phyloP scores from a whole-genome alignment of 441 rosid species.

The Sinapis alba region DNA sequence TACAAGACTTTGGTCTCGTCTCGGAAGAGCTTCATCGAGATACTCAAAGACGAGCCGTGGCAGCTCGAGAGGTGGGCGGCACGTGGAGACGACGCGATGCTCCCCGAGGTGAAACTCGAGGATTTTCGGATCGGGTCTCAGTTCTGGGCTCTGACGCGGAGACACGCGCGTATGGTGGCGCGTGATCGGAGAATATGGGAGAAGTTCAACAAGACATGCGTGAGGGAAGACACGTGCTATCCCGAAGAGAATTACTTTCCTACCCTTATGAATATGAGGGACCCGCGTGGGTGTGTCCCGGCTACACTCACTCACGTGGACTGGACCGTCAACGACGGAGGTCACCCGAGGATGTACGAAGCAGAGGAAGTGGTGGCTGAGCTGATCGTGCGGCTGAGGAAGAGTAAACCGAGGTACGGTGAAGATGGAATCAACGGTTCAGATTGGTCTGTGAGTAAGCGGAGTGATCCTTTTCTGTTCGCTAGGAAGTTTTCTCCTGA shows the following conservation, averaged over 20 bases:
- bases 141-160: slow-evolving; percentile 75
- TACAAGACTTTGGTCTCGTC: slow-evolving; percentile 44
- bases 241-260: slow-evolving; percentile 80
- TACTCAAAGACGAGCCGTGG: slow-evolving; percentile 56
- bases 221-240: slow-evolving; percentile 54
- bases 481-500: slow-evolving; percentile 66
- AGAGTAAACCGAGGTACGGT: slow-evolving; percentile 54
- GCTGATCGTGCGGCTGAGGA: slow-evolving; percentile 48
- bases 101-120: slow-evolving; percentile 66
- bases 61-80: slow-evolving; percentile 72
- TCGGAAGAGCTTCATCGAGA: slow-evolving; percentile 67
- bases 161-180: slow-evolving; percentile 67
- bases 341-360: slow-evolving; percentile 73
- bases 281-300: slow-evolving; percentile 57
- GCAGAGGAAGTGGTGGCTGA: slow-evolving; percentile 54
- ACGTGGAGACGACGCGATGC: slow-evolving; percentile 68
- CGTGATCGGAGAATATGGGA: slow-evolving; percentile 58
- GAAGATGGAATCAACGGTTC: slow-evolving; percentile 54
- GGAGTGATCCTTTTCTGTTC: slow-evolving; percentile 57
- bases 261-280: slow-evolving; percentile 65
- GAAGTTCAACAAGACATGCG: slow-evolving; percentile 64
- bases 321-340: slow-evolving; percentile 52
- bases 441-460: slow-evolving; percentile 32
- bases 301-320: slow-evolving; percentile 79
- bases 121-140: slow-evolving; percentile 86